Conservation (phyloP, 345 rosid genomes). For the Ricinus communis region DNA sequence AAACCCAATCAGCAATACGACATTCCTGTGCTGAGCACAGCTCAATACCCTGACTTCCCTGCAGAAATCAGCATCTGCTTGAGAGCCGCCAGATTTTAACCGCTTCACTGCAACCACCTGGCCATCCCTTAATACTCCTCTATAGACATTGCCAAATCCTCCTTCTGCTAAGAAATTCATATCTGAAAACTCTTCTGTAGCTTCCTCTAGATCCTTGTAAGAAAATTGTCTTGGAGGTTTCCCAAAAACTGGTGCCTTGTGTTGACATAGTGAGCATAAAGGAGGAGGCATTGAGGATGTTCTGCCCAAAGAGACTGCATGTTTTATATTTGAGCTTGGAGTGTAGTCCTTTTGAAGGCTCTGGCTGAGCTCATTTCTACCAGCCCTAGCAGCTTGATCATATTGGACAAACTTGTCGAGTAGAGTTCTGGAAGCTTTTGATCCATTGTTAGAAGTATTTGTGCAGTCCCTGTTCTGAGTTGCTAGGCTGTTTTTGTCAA, state of each 20-base stretch:
- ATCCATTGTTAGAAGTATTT: constrained; percentile 16
- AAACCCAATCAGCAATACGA: constrained; percentile 64
- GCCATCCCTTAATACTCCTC: constrained; percentile 56
- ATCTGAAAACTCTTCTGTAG: constrained; percentile 62
- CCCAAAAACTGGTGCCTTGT: constrained; percentile 65
- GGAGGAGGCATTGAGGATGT: constrained; percentile 69
- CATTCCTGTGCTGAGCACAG: constrained; percentile 78
- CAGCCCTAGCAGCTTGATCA: constrained; percentile 38
- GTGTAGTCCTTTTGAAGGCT: constrained; percentile 27
- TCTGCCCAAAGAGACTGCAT: constrained; percentile 51
- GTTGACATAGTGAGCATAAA: constrained; percentile 67
- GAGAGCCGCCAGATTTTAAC: constrained; percentile 43
- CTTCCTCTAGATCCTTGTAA: constrained; percentile 52
- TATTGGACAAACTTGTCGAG: constrained; percentile 50
- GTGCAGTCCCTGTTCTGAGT: constrained; percentile 11
- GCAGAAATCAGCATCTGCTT: constrained; percentile 67
- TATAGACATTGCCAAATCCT: constrained; percentile 58
- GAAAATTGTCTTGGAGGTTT: constrained; percentile 66
- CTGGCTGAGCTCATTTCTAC: constrained; percentile 28
- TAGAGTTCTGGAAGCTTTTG: constrained; percentile 41
- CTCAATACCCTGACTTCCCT: constrained; percentile 71
- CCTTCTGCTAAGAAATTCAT: constrained; percentile 62
- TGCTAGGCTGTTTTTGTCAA: constrained; percentile 23
- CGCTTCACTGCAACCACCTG: constrained; percentile 71
- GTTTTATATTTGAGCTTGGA: constrained; percentile 38